Evolutionary conservation across 768 basidiomycete genomes (phyloP), one percentile per base, ranked within the genome.

Genomic region (Hygrophoropsis aurantiaca): DNA sequence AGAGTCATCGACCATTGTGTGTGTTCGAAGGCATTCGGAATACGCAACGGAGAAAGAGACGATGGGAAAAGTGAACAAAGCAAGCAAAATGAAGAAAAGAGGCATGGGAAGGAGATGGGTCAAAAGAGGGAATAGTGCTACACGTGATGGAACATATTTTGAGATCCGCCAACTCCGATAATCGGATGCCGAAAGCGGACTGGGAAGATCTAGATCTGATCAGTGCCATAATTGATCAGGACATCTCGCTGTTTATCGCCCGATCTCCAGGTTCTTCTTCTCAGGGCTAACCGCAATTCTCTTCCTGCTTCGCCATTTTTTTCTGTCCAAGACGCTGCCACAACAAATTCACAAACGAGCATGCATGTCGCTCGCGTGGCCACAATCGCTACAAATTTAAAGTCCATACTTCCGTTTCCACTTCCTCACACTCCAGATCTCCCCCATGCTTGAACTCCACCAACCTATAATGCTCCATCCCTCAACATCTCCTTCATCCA

Each of bases 311-410:
- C 40, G 24, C 19, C 47, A 39, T 45, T 42, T 42, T 58, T 61
- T 56, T 62, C 47, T 30, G 27, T 30, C 27, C 27, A 57, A 40
- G 46, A 24, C 45, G 58, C 47, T 34, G 33, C 46, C 40, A 41
- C 40, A 43, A 52, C 47, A 52, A 52, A 52, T 50, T 40, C 43
- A 42, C 49, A 43, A 53, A 50, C 42, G 51, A 47, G 49, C 39
- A 50, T 52, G 33, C 39, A 39, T 38, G 23, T 35, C 26, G 43
- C 61, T 59, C 61, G 64, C 62, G 62, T 66, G 65, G 62, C 59
- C 32, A 35, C 39, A 44, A 42, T 42, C 38, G 34, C 37, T 54
- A 60, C 58, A 61, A 64, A 55, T 46, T 46, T 49, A 25, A 51
- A 35, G 10, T 10, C 30, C 18, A 6, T 7, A 51, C 44, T 53